These are phyloP conservation scores for Fusarium fujikuroi DNA, from an alignment of 2,329 filamentous ascomycete genomes.

Conservation along the genomic window DNA sequence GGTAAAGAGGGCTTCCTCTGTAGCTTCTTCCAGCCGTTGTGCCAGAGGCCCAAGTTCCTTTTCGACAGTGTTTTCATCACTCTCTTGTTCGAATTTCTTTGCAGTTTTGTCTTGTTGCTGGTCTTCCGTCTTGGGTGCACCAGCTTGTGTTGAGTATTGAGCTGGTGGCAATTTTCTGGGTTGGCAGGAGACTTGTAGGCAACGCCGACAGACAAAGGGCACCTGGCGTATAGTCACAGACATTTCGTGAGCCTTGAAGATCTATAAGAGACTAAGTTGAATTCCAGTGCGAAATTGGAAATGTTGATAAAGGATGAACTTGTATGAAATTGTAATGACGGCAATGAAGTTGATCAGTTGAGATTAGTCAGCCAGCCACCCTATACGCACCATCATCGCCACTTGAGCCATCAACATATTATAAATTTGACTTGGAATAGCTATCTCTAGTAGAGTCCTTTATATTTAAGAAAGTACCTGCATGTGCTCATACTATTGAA, in stretches of 20 bases:
- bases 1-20: conserved; percentile 69
- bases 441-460: neutral
- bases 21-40: conserved; percentile 69
- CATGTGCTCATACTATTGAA: conserved; percentile 7
- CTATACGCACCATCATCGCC: neutral
- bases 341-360: conserved; percentile 8
- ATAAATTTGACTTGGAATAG: neutral
- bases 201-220: conserved; percentile 35
- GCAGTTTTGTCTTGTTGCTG: neutral
- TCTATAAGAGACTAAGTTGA: too few relatives aligned
- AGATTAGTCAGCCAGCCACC: conserved; percentile 33
- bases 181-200: conserved; percentile 27
- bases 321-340: conserved; percentile 17
- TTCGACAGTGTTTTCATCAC: neutral
- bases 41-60: conserved; percentile 60
- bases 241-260: neutral
- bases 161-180: neutral
- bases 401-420: neutral
- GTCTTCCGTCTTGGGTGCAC: neutral
- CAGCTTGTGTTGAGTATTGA: conserved; percentile 34
- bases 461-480: conserved; percentile 8
- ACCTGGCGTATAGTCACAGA: neutral
- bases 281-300: neutral
- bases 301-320: neutral
- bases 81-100: neutral